Conservation (phyloP, 2,329 filamentous ascomycete genomes). For the Exophiala mesophila region DNA sequence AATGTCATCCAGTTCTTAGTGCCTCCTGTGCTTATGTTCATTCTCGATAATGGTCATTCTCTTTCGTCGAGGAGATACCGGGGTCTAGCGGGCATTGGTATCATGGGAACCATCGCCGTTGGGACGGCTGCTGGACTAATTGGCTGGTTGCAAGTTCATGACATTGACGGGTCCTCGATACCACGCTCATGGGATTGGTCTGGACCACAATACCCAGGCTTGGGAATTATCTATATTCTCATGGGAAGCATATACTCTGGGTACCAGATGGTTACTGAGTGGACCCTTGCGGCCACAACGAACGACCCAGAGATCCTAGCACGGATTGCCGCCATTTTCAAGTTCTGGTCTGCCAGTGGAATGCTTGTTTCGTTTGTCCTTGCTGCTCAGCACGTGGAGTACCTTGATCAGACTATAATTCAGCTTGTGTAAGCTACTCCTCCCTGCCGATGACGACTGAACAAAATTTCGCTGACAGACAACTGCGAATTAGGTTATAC, state of each 20-base stretch:
- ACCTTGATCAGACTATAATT: constrained; percentile 20
- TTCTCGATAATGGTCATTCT: constrained; percentile 30
- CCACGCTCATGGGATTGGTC: constrained; percentile 18
- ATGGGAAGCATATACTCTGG: constrained; percentile 17
- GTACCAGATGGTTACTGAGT: constrained; percentile 21
- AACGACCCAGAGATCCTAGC: constrained; percentile 22
- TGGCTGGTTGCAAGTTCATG: constrained; percentile 16
- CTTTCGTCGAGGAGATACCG: constrained; percentile 16
- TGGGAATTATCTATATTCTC: constrained; percentile 17
- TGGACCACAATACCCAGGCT: constrained; percentile 14
- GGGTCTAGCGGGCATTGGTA: constrained; percentile 16
- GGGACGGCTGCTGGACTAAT: constrained; percentile 16
- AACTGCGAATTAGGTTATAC: no score
- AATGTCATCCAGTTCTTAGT: constrained; percentile 21
- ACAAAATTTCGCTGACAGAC: no score
- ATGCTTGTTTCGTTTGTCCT: constrained; percentile 26
- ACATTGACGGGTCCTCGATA: constrained; percentile 10
- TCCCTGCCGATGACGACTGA: no score
- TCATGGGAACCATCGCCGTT: constrained; percentile 14
- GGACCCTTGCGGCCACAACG: constrained; percentile 16
- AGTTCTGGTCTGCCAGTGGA: constrained; percentile 20
- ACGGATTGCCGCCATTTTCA: constrained; percentile 20
- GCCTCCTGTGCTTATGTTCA: constrained; percentile 23
- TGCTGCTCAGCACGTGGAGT: constrained; percentile 21
- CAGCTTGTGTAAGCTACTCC: constrained; percentile 12